phyloP scores from a whole-genome alignment of 495 filamentous ascomycete species.

The Tuber indicum region DNA sequence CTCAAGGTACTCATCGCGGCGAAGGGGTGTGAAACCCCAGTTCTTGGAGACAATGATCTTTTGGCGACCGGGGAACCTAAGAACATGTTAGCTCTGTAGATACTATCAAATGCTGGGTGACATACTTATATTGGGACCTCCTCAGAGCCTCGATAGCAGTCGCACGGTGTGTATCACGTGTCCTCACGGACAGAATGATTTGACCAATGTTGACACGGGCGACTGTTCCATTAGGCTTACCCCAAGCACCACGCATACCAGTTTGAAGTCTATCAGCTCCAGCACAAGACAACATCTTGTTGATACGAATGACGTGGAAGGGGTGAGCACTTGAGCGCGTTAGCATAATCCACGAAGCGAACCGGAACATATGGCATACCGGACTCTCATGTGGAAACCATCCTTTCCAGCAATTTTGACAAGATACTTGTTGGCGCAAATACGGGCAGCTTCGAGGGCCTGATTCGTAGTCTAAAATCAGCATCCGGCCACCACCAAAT shows the following conservation, averaged over 20 bases:
- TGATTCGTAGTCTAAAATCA: constrained; percentile 13
- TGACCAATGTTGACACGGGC: constrained; percentile 99
- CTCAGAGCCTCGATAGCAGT: constrained; percentile 96
- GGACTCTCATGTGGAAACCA: constrained; percentile 96
- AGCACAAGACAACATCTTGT: constrained; percentile 99
- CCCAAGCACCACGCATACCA: constrained; percentile 99
- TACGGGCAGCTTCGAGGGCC: constrained; percentile 96
- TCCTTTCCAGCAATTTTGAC: constrained; percentile 97
- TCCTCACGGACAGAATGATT: constrained; percentile 92
- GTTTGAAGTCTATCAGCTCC: constrained; percentile 99
- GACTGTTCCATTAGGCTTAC: constrained; percentile 95
- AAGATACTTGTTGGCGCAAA: constrained; percentile 99
- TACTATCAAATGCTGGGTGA: neutral
- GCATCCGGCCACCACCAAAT: neutral
- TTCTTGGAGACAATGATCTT: constrained; percentile 99
- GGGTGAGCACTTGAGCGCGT: constrained; percentile 69
- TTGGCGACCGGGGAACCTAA: constrained; percentile 89
- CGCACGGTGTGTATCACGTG: constrained; percentile 83
- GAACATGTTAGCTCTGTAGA: constrained; percentile 5
- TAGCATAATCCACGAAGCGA: constrained; percentile 2
- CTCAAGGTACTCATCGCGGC: constrained; percentile 91
- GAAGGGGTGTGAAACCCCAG: constrained; percentile 98
- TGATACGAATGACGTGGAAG: constrained; percentile 99
- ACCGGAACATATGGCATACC: constrained; percentile 22
- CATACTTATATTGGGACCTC: constrained; percentile 90